A percentile compares a stretch with the other conserved stretches of the same genome.
Conservation (phyloP, 192 early-diverging fungal species). For the Linderina pennispora region DNA sequence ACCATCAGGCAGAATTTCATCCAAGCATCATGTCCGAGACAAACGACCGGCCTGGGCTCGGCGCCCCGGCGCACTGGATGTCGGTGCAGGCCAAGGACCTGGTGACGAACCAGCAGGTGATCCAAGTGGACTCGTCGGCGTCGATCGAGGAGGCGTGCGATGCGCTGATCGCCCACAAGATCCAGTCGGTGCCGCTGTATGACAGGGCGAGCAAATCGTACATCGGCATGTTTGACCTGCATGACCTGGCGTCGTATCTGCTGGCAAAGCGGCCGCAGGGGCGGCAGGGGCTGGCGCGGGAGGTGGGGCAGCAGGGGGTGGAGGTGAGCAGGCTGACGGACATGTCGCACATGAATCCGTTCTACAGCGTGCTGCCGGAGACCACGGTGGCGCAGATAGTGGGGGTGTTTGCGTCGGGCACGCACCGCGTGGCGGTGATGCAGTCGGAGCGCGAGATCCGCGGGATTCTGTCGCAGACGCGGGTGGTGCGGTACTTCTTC, state of each 20-base stretch:
- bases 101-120: slow-evolving; percentile 56
- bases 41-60: slow-evolving; percentile 26
- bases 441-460: slow-evolving; percentile 52
- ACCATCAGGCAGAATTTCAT: neutral
- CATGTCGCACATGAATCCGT: slow-evolving; percentile 75
- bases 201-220: slow-evolving; percentile 53
- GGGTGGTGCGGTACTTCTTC: slow-evolving; percentile 62
- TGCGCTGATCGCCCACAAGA: slow-evolving; percentile 62
- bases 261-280: slow-evolving; percentile 31
- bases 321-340: slow-evolving; percentile 42
- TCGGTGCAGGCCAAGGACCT: slow-evolving; percentile 53
- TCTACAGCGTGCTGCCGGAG: slow-evolving; percentile 73
- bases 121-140: slow-evolving; percentile 55
- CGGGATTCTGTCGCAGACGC: slow-evolving; percentile 75
- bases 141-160: slow-evolving; percentile 69
- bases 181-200: slow-evolving; percentile 78
- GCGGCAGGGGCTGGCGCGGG: neutral
- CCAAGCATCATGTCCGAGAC: slow-evolving; percentile 1
- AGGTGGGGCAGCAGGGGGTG: neutral
- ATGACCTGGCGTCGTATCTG: slow-evolving; percentile 73
- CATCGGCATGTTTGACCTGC: slow-evolving; percentile 85
- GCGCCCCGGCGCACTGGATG: slow-evolving; percentile 55
- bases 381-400: slow-evolving; percentile 66
- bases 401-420: slow-evolving; percentile 65
- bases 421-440: slow-evolving; percentile 77